These are phyloP conservation scores for Apophysomyces trapeziformis DNA, from an alignment of 371 early-diverging fungal species.

Conservation along the genomic window DNA sequence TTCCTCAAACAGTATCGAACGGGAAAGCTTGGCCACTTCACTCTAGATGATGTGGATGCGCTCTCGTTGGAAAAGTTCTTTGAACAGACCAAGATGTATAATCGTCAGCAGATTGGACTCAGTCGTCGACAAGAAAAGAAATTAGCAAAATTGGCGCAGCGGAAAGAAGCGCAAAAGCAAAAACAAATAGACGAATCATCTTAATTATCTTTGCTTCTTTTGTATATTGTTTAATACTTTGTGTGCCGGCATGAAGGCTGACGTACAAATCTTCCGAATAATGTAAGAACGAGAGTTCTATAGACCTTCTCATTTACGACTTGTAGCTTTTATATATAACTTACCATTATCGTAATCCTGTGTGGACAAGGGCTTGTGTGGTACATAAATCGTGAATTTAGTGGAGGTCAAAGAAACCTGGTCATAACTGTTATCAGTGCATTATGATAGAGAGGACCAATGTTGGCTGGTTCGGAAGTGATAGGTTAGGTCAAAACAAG, in stretches of 20 bases:
- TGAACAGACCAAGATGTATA: slow-evolving; percentile 37
- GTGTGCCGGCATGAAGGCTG: neutral
- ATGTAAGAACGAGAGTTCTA: too few species aligned
- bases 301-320: too few species aligned
- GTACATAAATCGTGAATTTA: neutral
- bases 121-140: slow-evolving; percentile 63
- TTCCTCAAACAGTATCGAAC: slow-evolving; percentile 75
- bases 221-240: neutral
- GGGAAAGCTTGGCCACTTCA: slow-evolving; percentile 73
- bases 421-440: neutral
- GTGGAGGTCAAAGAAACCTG: neutral
- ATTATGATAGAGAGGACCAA: neutral
- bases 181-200: neutral
- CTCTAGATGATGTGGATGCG: slow-evolving; percentile 72
- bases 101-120: slow-evolving; percentile 18
- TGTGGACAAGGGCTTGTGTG: too few species aligned
- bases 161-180: slow-evolving; percentile 38
- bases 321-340: neutral
- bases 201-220: neutral
- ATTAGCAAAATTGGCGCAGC: slow-evolving; percentile 52
- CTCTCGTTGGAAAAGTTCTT: slow-evolving; percentile 57
- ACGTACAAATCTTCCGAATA: neutral
- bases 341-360: neutral
- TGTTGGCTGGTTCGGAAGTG: neutral
- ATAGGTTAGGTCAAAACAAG: neutral